Base-by-base conservation (phyloP, 768 basidiomycete genomes). In the Lentinula raphanica region DNA sequence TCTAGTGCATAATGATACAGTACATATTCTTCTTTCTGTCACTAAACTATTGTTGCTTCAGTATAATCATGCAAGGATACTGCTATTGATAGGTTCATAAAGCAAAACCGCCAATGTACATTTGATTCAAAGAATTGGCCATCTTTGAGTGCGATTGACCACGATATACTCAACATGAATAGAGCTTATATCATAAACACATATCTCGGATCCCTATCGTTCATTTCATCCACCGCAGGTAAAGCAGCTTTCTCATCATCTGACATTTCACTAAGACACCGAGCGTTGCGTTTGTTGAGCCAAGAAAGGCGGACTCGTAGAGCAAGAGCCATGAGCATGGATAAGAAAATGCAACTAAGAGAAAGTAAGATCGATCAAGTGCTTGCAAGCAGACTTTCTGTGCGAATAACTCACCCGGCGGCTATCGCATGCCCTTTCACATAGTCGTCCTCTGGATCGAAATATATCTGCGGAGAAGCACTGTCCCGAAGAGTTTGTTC, bases 381-480 rank as follows among this genome's bases (percentile, higher is more conserved):
- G 0, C 31, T 23, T 12, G 29, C 27, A 27, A 35, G 25, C 12
- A 9, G 25, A 49, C 42, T 44, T 31, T 21, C 40, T 7, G 17
- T 38, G 32, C 19, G 21, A 49, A n/a, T n/a, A 32, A 35, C 19
- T 48, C 64, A 82, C 80, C 69, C 79, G 31, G 81, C 81, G 19
- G 80, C 72, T 42, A 83, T 80, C 1, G 78, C 80, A 64, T 83
- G 81, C 1, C 79, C 83, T 63, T 80, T 81, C 15, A 80, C 74
- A 65, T 70, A 84, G 5, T 71, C 64, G 58, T 81, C 76, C 40
- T 77, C 67, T 0, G 79, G 71, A 61, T 84, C 82, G 54, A 82
- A 83, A 59, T 83, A 83, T 8, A 84, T 71, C 64, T 84, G 82
- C 13, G 82, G 82, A 1, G 80, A 78, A 0, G 81, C 82, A 42